Evolutionary conservation across 345 rosid species (phyloP), one percentile per base, ranked within the genome.

Genomic region (Populus pruinosa): DNA sequence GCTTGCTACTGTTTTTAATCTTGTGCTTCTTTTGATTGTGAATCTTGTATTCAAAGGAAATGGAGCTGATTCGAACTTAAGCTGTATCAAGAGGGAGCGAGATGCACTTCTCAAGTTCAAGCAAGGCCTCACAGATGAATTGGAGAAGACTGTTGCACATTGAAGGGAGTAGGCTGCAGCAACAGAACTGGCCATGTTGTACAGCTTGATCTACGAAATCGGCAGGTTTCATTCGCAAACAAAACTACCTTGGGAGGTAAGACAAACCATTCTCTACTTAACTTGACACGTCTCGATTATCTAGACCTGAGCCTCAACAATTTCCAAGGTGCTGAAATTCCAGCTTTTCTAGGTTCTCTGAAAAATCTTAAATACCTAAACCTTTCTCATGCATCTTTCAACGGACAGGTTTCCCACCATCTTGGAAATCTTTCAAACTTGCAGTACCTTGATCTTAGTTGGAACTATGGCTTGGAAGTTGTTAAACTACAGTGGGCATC

Each of bases 101-200:
- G 70, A 79, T 20, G 89, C 89, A 5, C 90, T 89, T 39, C 78
- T 87, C 41, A 69, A 69, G 18, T 86, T 89, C 84, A 87, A 72
- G 50, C 25, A 67, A 20, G 78, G 78, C 21, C 81, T 87, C 10
- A 49, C 79, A 9, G 90, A 87, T 79, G 73, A 62, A 50, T 76
- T 25, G 86, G 88, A 71, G 81, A 84, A 69, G 86, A 84, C 67
- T 90, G 87, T 78, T 87, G 93, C 78, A 61, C 23, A 68, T 86
- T 90, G 92, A 6, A 62, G 0, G 89, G 90, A 1, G 71, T 89
- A 59, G 12, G 12, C 29, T 89, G 89, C 33, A 78, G 73, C 72
- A 62, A 73, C 55, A 39, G 1, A 25, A 85, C 81, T 33, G 84
- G 85, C 11, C 83, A 18, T 11, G 87, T 88, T 31, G 2, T 71